Conservation (phyloP, 2,329 filamentous ascomycete genomes). For the Onygenales sp. region DNA sequence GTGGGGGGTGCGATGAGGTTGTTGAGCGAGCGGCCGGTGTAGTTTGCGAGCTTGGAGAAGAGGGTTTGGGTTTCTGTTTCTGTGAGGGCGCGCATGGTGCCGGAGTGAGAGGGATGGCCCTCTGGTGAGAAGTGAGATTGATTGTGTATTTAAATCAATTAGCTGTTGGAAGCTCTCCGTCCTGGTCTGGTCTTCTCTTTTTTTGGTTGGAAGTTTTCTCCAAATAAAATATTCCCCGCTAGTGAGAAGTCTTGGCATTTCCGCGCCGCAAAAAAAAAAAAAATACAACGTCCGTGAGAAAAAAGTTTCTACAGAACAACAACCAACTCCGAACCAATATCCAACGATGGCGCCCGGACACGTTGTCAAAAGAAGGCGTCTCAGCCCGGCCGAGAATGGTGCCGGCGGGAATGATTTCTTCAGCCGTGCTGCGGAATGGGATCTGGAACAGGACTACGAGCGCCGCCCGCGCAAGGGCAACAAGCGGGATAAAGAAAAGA, state of each 20-base stretch:
- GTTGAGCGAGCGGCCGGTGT: conserved; percentile 78
- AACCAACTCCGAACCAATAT: neutral
- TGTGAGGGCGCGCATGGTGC: conserved; percentile 69
- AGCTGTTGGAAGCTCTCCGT: no score
- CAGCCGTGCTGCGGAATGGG: conserved; percentile 70
- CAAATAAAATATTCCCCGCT: conserved; percentile 14
- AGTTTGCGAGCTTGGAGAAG: conserved; percentile 88
- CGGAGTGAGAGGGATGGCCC: neutral
- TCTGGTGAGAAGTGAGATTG: no score
- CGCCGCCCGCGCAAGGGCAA: conserved; percentile 63
- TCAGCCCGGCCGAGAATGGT: conserved; percentile 12
- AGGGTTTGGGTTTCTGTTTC: conserved; percentile 58
- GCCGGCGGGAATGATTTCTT: conserved; percentile 48
- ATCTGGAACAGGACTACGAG: conserved; percentile 88
- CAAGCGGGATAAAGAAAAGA: conserved; percentile 65
- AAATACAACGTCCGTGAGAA: neutral
- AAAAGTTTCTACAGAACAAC: neutral
- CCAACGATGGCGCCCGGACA: conserved; percentile 37
- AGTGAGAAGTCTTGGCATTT: conserved; percentile 21
- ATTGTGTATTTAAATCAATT: neutral
- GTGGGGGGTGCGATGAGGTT: conserved; percentile 68
- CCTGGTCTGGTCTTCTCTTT: no score
- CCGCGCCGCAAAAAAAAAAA: conserved; percentile 1
- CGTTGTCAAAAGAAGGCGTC: conserved; percentile 40
- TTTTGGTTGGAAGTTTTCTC: conserved; percentile 11